Conservation (phyloP, 208 protist genomes). For the Trichomonas vaginalis region DNA sequence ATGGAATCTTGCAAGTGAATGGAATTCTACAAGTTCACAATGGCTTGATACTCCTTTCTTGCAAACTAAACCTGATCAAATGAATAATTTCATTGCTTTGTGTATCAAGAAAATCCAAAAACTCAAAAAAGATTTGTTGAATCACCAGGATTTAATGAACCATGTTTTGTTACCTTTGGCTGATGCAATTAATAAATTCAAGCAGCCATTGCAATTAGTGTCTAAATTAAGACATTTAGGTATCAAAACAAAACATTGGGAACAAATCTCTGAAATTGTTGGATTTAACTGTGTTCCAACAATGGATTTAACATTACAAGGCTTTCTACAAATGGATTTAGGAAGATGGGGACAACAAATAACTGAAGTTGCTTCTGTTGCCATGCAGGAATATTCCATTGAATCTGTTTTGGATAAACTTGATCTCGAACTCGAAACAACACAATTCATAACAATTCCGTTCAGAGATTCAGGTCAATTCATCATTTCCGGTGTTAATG, state of each 20-base stretch:
- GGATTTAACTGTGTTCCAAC: constrained; percentile 41
- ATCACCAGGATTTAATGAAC: background rate
- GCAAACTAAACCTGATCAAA: background rate
- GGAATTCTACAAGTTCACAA: background rate
- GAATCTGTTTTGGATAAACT: constrained; percentile 80
- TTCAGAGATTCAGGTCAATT: constrained; percentile 37
- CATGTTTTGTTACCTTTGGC: background rate
- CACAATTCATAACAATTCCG: background rate
- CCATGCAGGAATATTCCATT: constrained; percentile 79
- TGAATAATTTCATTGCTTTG: background rate
- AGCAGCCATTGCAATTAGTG: constrained; percentile 73
- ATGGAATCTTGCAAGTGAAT: background rate
- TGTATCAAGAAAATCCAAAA: background rate
- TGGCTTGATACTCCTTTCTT: background rate
- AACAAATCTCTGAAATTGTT: constrained; percentile 59
- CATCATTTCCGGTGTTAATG: constrained; percentile 16
- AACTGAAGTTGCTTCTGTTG: constrained; percentile 62
- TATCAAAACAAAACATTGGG: constrained; percentile 49
- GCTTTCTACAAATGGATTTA: constrained; percentile 57
- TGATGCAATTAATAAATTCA: constrained; percentile 71
- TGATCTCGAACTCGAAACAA: constrained; percentile 32
- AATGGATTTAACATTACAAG: constrained; percentile 50
- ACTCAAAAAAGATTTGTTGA: background rate
- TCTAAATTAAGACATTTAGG: constrained; percentile 65
- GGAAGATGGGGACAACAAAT: constrained; percentile 61